These are phyloP conservation scores for Litchi chinensis DNA, from an alignment of 345 rosid genomes.

Conservation along the genomic window DNA sequence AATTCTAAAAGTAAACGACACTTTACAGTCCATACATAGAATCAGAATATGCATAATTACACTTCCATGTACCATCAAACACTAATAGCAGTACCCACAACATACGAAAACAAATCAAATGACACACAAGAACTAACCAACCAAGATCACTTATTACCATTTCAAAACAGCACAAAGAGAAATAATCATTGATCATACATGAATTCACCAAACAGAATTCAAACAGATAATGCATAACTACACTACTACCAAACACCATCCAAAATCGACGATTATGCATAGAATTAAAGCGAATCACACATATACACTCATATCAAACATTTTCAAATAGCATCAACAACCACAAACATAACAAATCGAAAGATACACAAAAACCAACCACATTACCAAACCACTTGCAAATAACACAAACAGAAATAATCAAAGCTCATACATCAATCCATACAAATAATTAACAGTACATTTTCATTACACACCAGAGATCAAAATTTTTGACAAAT, in stretches of 20 bases:
- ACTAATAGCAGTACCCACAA: neutral
- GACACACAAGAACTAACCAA: no score
- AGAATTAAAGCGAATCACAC: neutral
- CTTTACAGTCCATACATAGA: neutral
- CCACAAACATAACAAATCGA: neutral
- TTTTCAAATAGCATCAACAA: neutral
- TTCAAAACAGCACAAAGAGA: no score
- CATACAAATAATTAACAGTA: no score
- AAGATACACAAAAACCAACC: neutral
- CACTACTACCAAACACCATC: no score
- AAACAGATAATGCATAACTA: no score
- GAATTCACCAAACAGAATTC: no score
- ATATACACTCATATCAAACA: neutral
- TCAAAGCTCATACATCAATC: neutral
- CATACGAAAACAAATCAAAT: no score
- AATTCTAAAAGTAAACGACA: neutral
- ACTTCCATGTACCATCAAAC: neutral
- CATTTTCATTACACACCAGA: no score
- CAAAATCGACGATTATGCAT: neutral
- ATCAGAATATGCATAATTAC: neutral
- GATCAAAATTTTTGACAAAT: neutral
- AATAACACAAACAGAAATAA: neutral
- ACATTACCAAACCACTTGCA: neutral
- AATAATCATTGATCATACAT: no score
- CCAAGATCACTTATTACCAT: no score